Base-by-base conservation (phyloP, 495 filamentous ascomycete species). In the Cairneyella variabilis region DNA sequence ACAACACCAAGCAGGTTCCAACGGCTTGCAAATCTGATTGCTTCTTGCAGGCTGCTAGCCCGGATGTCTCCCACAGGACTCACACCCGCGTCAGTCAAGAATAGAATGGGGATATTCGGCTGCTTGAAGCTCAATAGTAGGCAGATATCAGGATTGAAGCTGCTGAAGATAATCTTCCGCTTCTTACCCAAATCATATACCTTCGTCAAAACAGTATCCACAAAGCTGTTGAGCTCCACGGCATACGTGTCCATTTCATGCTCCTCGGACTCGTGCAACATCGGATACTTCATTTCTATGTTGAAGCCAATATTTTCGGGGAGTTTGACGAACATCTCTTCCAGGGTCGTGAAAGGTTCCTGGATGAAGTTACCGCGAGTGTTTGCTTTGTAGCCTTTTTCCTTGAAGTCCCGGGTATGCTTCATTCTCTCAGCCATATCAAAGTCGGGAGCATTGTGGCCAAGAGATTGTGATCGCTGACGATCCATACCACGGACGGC, bases 201-300 rank as follows among this genome's bases (percentile, higher is more conserved):
- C 65, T 88, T 92, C 21, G 73, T 79, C 3, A 99, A 76, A 9
- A 99, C 86, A 2, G 89, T 93, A 66, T 99, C 92, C 62, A 95
- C 92, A 67, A 96, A 99, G 3, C 86, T 89, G 68, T 99, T 99
- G 55, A 97, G 81, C 70, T 99, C 95, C 40, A 99, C 87, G 5
- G 90, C 92, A 65, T 93, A 97, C 8, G 89, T 88, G 64, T 97
- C 95, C 95, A 99, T 97, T 58, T 95, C 91, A 56, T 96, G 85
- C 66, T 93, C 88, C 66, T 95, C 90, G 61, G 77, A 85, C 74
- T 99, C 95, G 63, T 88, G 83, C 42, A 97, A 81, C 90, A 97
- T 97, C 18, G 95, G 95, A 67, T 99, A 99, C 66, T 97, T 99
- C 76, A 99, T 85, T 74, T 99, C 95, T 58, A 99, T 95, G 66